Conservation (phyloP, 2,329 filamentous ascomycete genomes). For the Sclerotinia spermophila region DNA sequence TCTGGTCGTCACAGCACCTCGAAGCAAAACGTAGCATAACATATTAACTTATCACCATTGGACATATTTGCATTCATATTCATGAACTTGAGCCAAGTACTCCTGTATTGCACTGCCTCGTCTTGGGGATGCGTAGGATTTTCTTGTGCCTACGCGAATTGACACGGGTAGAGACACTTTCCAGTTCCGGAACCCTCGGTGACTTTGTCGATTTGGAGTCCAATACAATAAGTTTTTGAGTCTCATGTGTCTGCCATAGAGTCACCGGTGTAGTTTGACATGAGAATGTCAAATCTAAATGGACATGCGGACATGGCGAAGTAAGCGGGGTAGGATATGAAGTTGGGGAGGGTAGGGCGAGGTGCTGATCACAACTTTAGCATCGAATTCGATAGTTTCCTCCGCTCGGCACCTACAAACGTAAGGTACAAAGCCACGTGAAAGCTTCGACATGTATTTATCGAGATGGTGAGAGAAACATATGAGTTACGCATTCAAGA, state of each 20-base stretch:
- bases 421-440: not conserved
- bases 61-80: not conserved
- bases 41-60: not conserved
- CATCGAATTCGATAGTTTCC: not conserved
- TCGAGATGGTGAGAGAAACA: not conserved
- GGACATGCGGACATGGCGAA: conserved; percentile 1
- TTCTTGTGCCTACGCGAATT: not conserved
- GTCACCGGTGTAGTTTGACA: not conserved
- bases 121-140: not conserved
- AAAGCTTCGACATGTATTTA: not conserved
- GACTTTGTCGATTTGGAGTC: not conserved
- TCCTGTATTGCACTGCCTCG: not conserved
- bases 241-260: not conserved
- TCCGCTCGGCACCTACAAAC: not conserved
- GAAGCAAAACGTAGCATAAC: not conserved
- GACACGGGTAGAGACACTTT: not conserved
- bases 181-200: not conserved
- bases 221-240: not conserved
- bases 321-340: not conserved
- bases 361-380: not conserved
- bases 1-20: too few species aligned
- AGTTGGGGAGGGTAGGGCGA: not conserved
- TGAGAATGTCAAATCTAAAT: not conserved
- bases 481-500: not conserved
- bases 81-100: not conserved